Conservation (phyloP, 306 rosid genomes). For the Gillenia trifoliata region DNA sequence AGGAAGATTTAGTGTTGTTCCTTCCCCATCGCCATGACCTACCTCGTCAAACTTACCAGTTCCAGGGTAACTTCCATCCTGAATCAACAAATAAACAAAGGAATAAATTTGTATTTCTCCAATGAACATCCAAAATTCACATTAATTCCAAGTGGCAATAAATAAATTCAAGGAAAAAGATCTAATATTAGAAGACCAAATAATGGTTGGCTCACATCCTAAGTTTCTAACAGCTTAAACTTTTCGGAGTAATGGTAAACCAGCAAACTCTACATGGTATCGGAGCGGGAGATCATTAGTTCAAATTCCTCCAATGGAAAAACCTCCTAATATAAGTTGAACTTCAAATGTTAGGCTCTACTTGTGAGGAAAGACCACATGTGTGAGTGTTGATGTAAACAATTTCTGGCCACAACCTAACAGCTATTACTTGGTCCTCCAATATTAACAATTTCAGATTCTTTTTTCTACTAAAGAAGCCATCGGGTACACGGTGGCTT, state of each 20-base stretch:
- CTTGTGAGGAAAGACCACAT: neutral
- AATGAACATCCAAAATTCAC: no score
- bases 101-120: neutral
- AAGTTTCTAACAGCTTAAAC: neutral
- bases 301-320: neutral
- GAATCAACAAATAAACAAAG: constrained; percentile 8
- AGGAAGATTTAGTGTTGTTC: constrained; percentile 86
- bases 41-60: constrained; percentile 83
- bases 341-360: neutral
- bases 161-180: neutral
- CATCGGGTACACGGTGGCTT: neutral
- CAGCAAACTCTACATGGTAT: neutral
- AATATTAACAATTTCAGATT: neutral
- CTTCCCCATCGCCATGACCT: constrained; percentile 82
- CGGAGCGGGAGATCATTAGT: neutral
- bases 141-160: neutral
- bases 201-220: neutral
- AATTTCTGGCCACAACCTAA: neutral
- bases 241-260: neutral
- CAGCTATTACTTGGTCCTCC: neutral
- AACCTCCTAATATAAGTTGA: neutral
- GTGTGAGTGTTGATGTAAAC: neutral
- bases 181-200: neutral
- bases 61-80: constrained; percentile 97
- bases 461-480: neutral